Conservation (phyloP, 495 filamentous ascomycete species). For the Venustampulla echinocandica region DNA sequence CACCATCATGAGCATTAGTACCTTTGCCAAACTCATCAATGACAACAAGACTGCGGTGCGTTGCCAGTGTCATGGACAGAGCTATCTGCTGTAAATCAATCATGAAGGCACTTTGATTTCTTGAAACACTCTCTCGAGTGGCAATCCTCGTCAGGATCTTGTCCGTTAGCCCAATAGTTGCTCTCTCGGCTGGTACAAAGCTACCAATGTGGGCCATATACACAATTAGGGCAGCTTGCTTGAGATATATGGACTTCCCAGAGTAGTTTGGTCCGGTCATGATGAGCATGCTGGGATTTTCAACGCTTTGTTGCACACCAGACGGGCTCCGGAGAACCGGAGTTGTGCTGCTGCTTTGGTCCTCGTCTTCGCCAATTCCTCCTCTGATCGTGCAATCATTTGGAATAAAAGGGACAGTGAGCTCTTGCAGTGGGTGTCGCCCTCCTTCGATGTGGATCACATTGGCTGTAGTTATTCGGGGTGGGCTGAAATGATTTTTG, state of each 20-base stretch:
- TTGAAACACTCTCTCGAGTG: constrained; percentile 77
- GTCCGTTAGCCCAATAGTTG: constrained; percentile 81
- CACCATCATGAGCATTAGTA: constrained; percentile 72
- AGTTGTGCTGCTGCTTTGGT: not conserved
- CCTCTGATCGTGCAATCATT: constrained; percentile 69
- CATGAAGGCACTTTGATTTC: constrained; percentile 86
- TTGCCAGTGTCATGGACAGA: constrained; percentile 67
- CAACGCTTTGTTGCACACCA: constrained; percentile 14
- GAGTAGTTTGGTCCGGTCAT: constrained; percentile 94
- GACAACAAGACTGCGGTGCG: constrained; percentile 67
- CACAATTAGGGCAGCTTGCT: constrained; percentile 88
- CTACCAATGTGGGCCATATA: constrained; percentile 91
- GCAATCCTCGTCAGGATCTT: constrained; percentile 85
- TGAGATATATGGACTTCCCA: constrained; percentile 93
- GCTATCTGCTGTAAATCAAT: constrained; percentile 86
- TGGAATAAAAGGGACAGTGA: constrained; percentile 76
- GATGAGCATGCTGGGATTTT: constrained; percentile 62
- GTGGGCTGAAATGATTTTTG: constrained; percentile 62
- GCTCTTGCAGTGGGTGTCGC: constrained; percentile 85
- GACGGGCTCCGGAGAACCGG: not conserved
- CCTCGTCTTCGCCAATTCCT: constrained; percentile 33
- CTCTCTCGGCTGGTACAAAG: constrained; percentile 75
- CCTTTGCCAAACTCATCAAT: constrained; percentile 98
- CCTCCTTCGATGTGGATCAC: constrained; percentile 69
- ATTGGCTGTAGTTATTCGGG: constrained; percentile 63